These are phyloP conservation scores for Aspergillus sparsus DNA, from an alignment of 495 filamentous ascomycete species.

Conservation along the genomic window DNA sequence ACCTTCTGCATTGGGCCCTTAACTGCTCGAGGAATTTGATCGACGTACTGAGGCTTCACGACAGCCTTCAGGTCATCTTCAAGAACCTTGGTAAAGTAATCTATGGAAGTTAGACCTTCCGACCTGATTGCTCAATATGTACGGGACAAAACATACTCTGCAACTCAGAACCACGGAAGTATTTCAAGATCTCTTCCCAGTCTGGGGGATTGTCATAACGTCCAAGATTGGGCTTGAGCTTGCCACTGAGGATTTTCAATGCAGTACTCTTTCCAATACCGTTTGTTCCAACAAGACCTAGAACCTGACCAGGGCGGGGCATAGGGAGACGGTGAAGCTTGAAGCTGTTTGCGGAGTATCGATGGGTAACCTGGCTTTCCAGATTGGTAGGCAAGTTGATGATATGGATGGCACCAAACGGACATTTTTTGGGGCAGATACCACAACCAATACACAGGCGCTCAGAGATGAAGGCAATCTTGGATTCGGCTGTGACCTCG, in stretches of 20 bases:
- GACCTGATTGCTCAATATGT: not conserved
- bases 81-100: slow-evolving; percentile 97
- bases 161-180: slow-evolving; percentile 95
- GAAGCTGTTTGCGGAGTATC: slow-evolving; percentile 99
- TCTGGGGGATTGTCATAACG: slow-evolving; percentile 94
- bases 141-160: slow-evolving; percentile 66
- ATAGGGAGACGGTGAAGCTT: slow-evolving; percentile 96
- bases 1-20: slow-evolving; percentile 76
- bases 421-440: slow-evolving; percentile 99
- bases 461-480: slow-evolving; percentile 98
- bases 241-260: slow-evolving; percentile 95
- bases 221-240: slow-evolving; percentile 96
- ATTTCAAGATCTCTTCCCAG: slow-evolving; percentile 98
- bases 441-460: slow-evolving; percentile 94
- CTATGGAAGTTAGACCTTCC: slow-evolving; percentile 43
- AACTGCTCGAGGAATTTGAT: slow-evolving; percentile 93
- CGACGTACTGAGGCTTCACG: slow-evolving; percentile 98
- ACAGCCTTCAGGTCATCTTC: slow-evolving; percentile 96
- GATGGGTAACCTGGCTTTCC: slow-evolving; percentile 94
- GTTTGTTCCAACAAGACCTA: slow-evolving; percentile 96
- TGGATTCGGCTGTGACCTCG: slow-evolving; percentile 85
- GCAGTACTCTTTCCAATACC: slow-evolving; percentile 99
- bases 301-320: slow-evolving; percentile 92
- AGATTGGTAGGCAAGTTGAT: slow-evolving; percentile 99
- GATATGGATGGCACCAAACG: slow-evolving; percentile 98